Conservation (phyloP, 768 basidiomycete species). For the Trametes cinnabarina region DNA sequence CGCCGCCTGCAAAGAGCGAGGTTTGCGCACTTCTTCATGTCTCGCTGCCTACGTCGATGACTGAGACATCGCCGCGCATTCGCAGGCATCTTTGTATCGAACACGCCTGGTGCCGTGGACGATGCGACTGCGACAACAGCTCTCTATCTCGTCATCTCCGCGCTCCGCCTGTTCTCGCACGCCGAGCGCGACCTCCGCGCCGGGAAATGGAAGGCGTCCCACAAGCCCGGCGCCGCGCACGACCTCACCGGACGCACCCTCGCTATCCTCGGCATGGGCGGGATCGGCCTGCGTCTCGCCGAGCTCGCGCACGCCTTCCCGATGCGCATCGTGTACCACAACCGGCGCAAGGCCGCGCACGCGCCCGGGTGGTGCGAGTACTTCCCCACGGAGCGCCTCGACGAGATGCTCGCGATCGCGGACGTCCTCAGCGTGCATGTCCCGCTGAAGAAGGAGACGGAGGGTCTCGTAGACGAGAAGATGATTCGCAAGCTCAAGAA, state of each 20-base stretch:
- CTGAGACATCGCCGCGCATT: too few species aligned
- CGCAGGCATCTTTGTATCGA: constrained; percentile 74
- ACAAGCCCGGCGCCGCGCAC: constrained; percentile 47
- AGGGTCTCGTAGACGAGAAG: constrained; percentile 68
- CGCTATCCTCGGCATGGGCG: constrained; percentile 73
- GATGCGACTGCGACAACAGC: constrained; percentile 90
- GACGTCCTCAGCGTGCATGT: constrained; percentile 89
- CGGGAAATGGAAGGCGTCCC: constrained; percentile 58
- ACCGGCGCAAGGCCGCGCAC: constrained; percentile 51
- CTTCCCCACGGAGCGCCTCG: constrained; percentile 54
- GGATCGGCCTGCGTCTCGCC: constrained; percentile 70
- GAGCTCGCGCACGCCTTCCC: constrained; percentile 76
- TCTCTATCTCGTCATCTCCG: constrained; percentile 76
- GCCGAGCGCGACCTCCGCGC: constrained; percentile 57
- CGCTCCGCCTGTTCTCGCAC: constrained; percentile 68
- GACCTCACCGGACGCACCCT: constrained; percentile 70
- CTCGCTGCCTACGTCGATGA: too few species aligned
- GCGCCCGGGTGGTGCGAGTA: constrained; percentile 79
- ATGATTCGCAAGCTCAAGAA: constrained; percentile 77
- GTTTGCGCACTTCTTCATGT: constrained; percentile 41
- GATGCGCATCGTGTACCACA: constrained; percentile 88
- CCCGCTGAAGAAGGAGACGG: constrained; percentile 73
- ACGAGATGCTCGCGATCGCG: constrained; percentile 61
- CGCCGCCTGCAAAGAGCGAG: constrained; percentile 64
- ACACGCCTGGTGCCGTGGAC: constrained; percentile 88